Evolutionary conservation across 179 eudicot species (phyloP), one percentile per base, ranked within the genome.

Genomic region (Beta corolliflora): DNA sequence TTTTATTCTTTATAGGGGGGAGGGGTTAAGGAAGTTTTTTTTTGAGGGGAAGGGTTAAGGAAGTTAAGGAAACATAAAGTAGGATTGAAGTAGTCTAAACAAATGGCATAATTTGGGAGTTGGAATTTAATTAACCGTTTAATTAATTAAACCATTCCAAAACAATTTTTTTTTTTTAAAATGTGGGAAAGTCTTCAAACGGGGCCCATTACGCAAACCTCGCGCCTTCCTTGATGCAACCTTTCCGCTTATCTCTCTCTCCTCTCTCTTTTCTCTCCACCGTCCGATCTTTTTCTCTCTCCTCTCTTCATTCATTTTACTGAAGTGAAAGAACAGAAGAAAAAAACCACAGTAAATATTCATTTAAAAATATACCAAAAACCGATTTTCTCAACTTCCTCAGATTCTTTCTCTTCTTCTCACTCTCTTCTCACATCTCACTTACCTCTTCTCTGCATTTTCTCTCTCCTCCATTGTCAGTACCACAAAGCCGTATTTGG

Each of bases 171-270:
- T 31, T 9, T n/a, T n/a, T n/a, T n/a, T n/a, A n/a, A n/a, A 53
- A 78, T 55, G 12, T 16, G 18, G 36, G 21, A 52, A 63, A 52
- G 18, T 53, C 21, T 54, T 14, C 19, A 53, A 53, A 31, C 0
- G 61, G 80, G 77, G 15, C 75, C 84, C 61, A 67, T 44, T 23
- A 48, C 80, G 46, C 44, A 48, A 66, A 75, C 80, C 48, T 31
- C 76, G 80, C 84, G 50, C 31, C 85, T 78, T 65, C 74, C 58
- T 19, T 55, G 85, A 83, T 55, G 70, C 60, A 36, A 78, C 79
- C 68, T 78, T 73, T 73, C 70, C 78, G 5, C 74, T 11, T 45
- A 18, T 72, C 75, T 56, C 50, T 5, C 29, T 50, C 14, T 25
- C 29, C 29, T 25, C 29, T 25, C 29, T 25, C 29, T 25, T 25